Evolutionary conservation across 1,139 yeast genomes (phyloP).

Genomic region (Kurtzmaniella quercitrusa): DNA sequence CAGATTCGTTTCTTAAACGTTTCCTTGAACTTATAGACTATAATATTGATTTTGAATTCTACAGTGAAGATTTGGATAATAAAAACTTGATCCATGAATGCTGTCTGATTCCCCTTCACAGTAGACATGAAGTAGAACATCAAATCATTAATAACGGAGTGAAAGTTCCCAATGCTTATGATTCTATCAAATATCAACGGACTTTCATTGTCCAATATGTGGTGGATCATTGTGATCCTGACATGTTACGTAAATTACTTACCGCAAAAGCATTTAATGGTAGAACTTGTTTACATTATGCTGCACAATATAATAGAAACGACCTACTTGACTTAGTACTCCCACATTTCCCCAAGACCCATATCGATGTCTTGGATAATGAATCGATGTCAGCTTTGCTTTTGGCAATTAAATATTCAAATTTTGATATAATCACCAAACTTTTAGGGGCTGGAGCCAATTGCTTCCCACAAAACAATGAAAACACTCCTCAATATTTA

Average conservation of each 20-base stretch:
- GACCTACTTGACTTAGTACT: slow-evolving; percentile 49
- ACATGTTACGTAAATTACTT: slow-evolving; percentile 21
- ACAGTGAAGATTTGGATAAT: slow-evolving; percentile 39
- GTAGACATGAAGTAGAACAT: slow-evolving; percentile 25
- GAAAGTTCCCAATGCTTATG: slow-evolving; percentile 38
- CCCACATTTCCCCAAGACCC: slow-evolving; percentile 31
- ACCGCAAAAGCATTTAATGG: slow-evolving; percentile 63
- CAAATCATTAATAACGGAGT: slow-evolving; percentile 43
- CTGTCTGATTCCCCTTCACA: slow-evolving; percentile 38
- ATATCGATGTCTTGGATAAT: slow-evolving; percentile 56
- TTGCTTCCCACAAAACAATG: slow-evolving; percentile 51
- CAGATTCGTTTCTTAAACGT: slow-evolving; percentile 43
- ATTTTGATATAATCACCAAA: slow-evolving; percentile 48
- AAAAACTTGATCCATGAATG: slow-evolving; percentile 43
- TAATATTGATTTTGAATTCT: slow-evolving; percentile 37
- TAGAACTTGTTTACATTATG: slow-evolving; percentile 83
- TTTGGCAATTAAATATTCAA: slow-evolving; percentile 69
- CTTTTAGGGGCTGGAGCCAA: slow-evolving; percentile 47
- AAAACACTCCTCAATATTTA: slow-evolving; percentile 55
- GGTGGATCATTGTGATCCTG: slow-evolving; percentile 19
- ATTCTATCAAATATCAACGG: slow-evolving; percentile 39
- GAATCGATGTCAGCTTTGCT: slow-evolving; percentile 79
- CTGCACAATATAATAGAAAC: slow-evolving; percentile 63
- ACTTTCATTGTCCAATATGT: slow-evolving; percentile 34
- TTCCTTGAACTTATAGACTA: slow-evolving; percentile 42